Conservation (phyloP, 805 yeast species). For the Sugiyamaella smithiae region DNA sequence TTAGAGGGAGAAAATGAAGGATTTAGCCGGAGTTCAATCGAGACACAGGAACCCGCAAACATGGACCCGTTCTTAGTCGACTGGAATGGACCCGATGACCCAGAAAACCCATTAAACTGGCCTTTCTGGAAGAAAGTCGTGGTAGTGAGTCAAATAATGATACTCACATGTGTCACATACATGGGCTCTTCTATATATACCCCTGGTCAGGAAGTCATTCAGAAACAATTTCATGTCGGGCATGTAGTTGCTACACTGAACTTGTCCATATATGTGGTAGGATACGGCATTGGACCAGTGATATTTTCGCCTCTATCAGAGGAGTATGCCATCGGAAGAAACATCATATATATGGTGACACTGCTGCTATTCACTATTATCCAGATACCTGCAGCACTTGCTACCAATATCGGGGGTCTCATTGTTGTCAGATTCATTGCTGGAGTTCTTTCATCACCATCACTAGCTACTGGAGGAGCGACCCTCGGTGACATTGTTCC, state of each 20-base stretch:
- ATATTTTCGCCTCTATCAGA: slow-evolving; percentile 54
- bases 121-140: slow-evolving; percentile 39
- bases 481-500: slow-evolving; percentile 54
- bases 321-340: slow-evolving; percentile 51
- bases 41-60: no score
- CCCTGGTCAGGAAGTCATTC: slow-evolving; percentile 46
- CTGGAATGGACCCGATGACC: slow-evolving; percentile 35
- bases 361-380: slow-evolving; percentile 46
- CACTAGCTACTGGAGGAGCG: slow-evolving; percentile 80
- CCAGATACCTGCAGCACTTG: slow-evolving; percentile 55
- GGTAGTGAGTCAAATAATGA: slow-evolving; percentile 40
- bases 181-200: slow-evolving; percentile 60
- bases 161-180: slow-evolving; percentile 53
- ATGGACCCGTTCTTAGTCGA: slow-evolving; percentile 28
- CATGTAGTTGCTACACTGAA: slow-evolving; percentile 49
- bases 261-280: slow-evolving; percentile 52
- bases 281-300: slow-evolving; percentile 60
- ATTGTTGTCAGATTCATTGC: slow-evolving; percentile 59
- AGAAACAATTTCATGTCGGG: slow-evolving; percentile 44
- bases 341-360: slow-evolving; percentile 46
- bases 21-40: no score
- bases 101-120: slow-evolving; percentile 56
- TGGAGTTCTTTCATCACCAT: slow-evolving; percentile 78
- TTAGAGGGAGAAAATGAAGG: no score
- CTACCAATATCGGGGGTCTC: slow-evolving; percentile 48